Evolutionary conservation across 2,329 filamentous ascomycete genomes (phyloP).

Genomic region (Pleurostoma richardsiae): DNA sequence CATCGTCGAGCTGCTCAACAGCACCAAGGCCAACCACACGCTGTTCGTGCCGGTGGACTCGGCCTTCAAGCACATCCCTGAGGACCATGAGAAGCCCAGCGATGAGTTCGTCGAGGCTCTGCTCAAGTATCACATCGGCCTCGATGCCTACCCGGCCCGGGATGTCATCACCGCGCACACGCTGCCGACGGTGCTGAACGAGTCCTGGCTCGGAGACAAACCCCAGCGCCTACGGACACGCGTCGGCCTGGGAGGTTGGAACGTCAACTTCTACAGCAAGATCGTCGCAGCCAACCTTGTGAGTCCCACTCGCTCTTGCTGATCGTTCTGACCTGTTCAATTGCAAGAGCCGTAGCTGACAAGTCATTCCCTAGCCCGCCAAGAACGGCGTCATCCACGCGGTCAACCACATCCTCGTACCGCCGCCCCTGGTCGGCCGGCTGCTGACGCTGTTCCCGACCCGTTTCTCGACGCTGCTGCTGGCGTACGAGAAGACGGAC

Average conservation of each 20-base stretch:
- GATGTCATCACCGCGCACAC: constrained; percentile 68
- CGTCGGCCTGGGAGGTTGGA: constrained; percentile 56
- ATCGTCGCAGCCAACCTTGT: constrained; percentile 68
- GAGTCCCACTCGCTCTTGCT: constrained; percentile 18
- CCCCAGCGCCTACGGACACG: constrained; percentile 70
- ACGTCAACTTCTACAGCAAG: constrained; percentile 72
- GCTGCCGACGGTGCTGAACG: constrained; percentile 62
- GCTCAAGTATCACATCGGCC: constrained; percentile 70
- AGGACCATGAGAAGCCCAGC: constrained; percentile 50
- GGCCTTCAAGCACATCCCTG: constrained; percentile 62
- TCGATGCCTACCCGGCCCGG: constrained; percentile 60
- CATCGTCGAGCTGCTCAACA: constrained; percentile 69
- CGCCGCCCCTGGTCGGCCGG: constrained; percentile 58
- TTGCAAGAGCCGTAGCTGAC: background rate
- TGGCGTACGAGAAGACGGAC: constrained; percentile 70
- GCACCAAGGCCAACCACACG: constrained; percentile 69
- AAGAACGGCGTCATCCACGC: constrained; percentile 80
- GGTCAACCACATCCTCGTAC: constrained; percentile 69
- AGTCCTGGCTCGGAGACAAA: constrained; percentile 54
- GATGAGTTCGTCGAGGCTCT: constrained; percentile 67
- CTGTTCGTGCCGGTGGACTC: constrained; percentile 74
- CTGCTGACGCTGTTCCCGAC: constrained; percentile 61
- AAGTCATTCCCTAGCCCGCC: constrained; percentile 42
- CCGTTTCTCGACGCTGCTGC: constrained; percentile 73
- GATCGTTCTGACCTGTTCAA: too few species aligned